Base-by-base conservation (phyloP, 2,329 filamentous ascomycete species). In the Talaromyces islandicus region DNA sequence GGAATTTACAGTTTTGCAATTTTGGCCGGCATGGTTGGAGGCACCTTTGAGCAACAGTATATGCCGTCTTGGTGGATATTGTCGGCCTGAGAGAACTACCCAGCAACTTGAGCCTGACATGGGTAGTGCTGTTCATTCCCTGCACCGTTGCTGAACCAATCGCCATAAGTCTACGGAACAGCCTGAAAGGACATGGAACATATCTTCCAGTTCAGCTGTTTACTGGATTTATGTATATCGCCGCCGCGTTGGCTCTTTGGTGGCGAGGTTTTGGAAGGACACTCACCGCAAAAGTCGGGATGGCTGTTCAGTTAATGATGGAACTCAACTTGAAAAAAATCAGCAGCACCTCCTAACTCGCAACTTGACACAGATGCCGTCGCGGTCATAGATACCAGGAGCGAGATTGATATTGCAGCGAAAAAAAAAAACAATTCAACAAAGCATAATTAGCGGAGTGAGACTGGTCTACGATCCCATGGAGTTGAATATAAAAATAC, bases 1-100 rank as follows among this genome's bases (percentile, higher is more conserved):
- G 43, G 17, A 0, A 73, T 88, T 19, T 54, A 50, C 19, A 38
- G 27, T 21, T 58, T 58, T 21, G 48, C 56, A 19, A 53, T 54
- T 29, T 41, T 54, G 19, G 48, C 38, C 29, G 56, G 48, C 21
- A 29, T 27, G 25, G 29, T 53, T 53, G 51, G 25, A 10, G 51
- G 51, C 7, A 53, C n/a, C 17, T 53, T 25, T 58, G 56, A 46
- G 56, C 43, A 25, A 57, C 25, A 4, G 56, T 38, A n/a, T 57
- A 50, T 35, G 25, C 56, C 41, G 27, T 57, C 1, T 12, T 57
- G 41, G 56, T 41, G 10, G 56, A 58, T n/a, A 58, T 58, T 21
- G 32, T 52, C 27, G 56, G 30, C 24, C 19, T 58, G n/a, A 50
- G 43, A 25, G 56, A 58, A 21, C 27, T 52, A 6, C 41, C 56